These are phyloP conservation scores for Tylopilus sp. DNA, from an alignment of 768 basidiomycete species.

Conservation along the genomic window DNA sequence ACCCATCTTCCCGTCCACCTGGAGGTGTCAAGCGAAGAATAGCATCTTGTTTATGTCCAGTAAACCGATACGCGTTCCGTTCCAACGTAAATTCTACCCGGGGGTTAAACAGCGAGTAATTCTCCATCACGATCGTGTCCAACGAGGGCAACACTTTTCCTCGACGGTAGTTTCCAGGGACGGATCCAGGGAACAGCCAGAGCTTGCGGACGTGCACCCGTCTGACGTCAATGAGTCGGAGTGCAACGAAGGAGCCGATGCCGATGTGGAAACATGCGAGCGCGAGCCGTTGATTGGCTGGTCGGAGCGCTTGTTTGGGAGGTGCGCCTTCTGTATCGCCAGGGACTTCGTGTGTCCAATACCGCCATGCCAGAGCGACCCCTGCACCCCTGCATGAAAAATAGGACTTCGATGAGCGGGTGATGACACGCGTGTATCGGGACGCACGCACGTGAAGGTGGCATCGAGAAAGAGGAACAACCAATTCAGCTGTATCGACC, in stretches of 20 bases:
- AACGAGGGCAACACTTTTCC: slow-evolving; percentile 15
- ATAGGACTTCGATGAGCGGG: not conserved
- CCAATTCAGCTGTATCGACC: slow-evolving; percentile 25
- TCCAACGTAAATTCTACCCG: slow-evolving; percentile 25
- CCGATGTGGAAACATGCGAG: slow-evolving; percentile 27
- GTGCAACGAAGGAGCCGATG: slow-evolving; percentile 28
- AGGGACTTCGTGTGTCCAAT: slow-evolving; percentile 24
- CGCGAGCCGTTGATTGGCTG: slow-evolving; percentile 27
- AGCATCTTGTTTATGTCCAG: slow-evolving; percentile 16
- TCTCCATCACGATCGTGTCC: slow-evolving; percentile 27
- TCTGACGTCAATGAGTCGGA: slow-evolving; percentile 24
- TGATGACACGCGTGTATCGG: not conserved
- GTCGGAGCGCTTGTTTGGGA: slow-evolving; percentile 25
- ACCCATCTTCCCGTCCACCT: slow-evolving; percentile 17
- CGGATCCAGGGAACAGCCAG: slow-evolving; percentile 28
- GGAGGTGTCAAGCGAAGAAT: slow-evolving; percentile 17
- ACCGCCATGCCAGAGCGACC: slow-evolving; percentile 25
- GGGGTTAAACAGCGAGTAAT: slow-evolving; percentile 17
- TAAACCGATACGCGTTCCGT: slow-evolving; percentile 22
- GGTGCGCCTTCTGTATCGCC: slow-evolving; percentile 12
- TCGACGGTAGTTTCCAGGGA: slow-evolving; percentile 22
- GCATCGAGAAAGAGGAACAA: slow-evolving; percentile 27
- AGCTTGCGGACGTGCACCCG: slow-evolving; percentile 29
- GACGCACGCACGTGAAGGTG: slow-evolving; percentile 27
- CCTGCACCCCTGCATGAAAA: slow-evolving; percentile 22